A percentile compares a stretch with the other conserved stretches of the same genome.
Conservation (phyloP, 139 green algal species). For the Raphidocelis subcapitata region DNA sequence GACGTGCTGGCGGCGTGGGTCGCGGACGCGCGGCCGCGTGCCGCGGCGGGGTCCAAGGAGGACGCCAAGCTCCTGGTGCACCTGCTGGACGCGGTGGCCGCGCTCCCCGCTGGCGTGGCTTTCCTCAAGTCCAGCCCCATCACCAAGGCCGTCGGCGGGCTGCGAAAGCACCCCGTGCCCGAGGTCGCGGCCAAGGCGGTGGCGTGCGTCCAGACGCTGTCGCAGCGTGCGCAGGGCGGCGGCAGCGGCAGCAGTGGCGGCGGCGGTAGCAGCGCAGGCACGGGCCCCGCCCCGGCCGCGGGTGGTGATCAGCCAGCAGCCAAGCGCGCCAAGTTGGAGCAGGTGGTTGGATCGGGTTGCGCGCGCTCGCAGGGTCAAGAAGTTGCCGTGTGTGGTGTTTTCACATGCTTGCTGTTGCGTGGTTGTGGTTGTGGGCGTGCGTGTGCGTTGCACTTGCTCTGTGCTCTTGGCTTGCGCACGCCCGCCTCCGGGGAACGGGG, state of each 20-base stretch:
- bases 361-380: too few species aligned
- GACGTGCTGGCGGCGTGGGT: conserved; percentile 17
- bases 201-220: background rate
- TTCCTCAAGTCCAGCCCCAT: conserved; percentile 8
- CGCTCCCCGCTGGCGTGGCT: conserved; percentile 13
- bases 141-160: conserved; percentile 14
- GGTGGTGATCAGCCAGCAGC: background rate
- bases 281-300: background rate
- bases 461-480: too few species aligned
- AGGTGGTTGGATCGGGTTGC: background rate
- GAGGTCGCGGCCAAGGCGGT: background rate
- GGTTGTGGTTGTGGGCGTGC: background rate
- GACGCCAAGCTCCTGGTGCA: background rate
- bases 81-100: conserved; percentile 2
- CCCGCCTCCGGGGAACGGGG: too few species aligned
- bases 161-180: conserved; percentile 22
- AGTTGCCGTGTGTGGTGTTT: too few species aligned
- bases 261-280: too few species aligned
- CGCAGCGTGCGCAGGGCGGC: conserved; percentile 1
- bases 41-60: conserved; percentile 5
- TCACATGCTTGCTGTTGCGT: too few species aligned
- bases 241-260: too few species aligned
- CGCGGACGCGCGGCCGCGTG: background rate
- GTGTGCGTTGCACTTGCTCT: too few species aligned
- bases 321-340: background rate